Base-by-base conservation (phyloP, 208 protist genomes). In the Porcisia hertigi region DNA sequence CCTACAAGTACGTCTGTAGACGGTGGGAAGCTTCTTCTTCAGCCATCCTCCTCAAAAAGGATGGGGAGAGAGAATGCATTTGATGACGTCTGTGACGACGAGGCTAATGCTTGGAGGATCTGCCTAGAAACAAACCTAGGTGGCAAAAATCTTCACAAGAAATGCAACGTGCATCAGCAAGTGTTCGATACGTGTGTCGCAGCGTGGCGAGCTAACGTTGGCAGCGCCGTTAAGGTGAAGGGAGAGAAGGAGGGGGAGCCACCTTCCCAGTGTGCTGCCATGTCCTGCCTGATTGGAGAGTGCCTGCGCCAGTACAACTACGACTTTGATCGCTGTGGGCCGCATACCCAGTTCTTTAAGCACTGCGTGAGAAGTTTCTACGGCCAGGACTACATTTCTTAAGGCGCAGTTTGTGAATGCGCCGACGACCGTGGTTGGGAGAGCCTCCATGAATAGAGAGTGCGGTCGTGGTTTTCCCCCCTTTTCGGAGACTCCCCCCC, bases 301-400 rank as follows among this genome's bases (percentile, higher is more conserved):
- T 96, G 92, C 60, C 81, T 96, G 63, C 87, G 89, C 45, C 80
- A 86, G n/a, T 86, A 80, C 83, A 88, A 86, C 54, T 96, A 91
- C 75, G 83, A 93, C 71, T 96, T 96, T 82, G 73, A 85, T 6
- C 75, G 83, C 25, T 96, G 92, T 80, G 86, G 90, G 57, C 75
- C 83, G 43, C 89, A 86, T 41, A 96, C 89, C 72, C 73, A 88
- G 11, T 92, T 79, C 60, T 96, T 96, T 78, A 96, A 96, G 69
- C 85, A 94, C 75, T 96, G 92, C 43, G 92, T 96, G 55, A 91
- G 86, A 66, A 83, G 83, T 20, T 93, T 87, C 63, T 96, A 96
- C 73, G 92, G 92, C 25, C 80, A 78, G 16, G 82, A 93, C 52
- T 96, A 94, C 63, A 77, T 96, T 43, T 77, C 58, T 14, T 77